These are phyloP conservation scores for Russula virescens DNA, from an alignment of 768 basidiomycete species.

Conservation along the genomic window DNA sequence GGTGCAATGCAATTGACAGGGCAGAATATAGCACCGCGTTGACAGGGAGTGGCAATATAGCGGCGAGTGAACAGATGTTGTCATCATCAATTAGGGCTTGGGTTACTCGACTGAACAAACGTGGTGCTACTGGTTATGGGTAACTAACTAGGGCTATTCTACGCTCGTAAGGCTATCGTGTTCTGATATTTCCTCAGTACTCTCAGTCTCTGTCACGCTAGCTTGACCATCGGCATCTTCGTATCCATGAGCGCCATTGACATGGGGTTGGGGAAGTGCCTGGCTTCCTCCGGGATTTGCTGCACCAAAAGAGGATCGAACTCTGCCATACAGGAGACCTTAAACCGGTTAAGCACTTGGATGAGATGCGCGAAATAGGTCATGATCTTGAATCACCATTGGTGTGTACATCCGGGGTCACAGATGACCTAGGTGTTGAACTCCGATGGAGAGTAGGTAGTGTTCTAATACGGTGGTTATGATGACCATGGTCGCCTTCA, in stretches of 20 bases:
- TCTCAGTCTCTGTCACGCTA: constrained; percentile 16
- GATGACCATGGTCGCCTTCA: constrained; percentile 13
- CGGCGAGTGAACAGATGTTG: no score
- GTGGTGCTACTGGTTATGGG: background rate
- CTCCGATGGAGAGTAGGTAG: background rate
- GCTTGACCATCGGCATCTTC: background rate
- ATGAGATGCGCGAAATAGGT: constrained; percentile 15
- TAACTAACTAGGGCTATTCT: constrained; percentile 8
- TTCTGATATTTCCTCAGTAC: constrained; percentile 16
- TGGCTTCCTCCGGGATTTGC: background rate
- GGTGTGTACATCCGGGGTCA: constrained; percentile 11
- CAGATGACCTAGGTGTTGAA: constrained; percentile 4
- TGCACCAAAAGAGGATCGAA: constrained; percentile 15
- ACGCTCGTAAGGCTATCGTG: constrained; percentile 24
- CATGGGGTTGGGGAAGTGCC: background rate
- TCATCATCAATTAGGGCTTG: background rate
- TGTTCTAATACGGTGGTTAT: constrained; percentile 17
- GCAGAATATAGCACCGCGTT: background rate
- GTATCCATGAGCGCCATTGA: background rate
- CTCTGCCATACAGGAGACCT: constrained; percentile 16
- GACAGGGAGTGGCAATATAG: background rate
- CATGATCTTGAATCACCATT: constrained; percentile 25
- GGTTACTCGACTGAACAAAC: background rate
- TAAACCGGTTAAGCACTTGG: constrained; percentile 17
- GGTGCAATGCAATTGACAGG: background rate